Evolutionary conservation across 306 rosid species (phyloP), one percentile per base, ranked within the genome.

Genomic region (Malus domestica): DNA sequence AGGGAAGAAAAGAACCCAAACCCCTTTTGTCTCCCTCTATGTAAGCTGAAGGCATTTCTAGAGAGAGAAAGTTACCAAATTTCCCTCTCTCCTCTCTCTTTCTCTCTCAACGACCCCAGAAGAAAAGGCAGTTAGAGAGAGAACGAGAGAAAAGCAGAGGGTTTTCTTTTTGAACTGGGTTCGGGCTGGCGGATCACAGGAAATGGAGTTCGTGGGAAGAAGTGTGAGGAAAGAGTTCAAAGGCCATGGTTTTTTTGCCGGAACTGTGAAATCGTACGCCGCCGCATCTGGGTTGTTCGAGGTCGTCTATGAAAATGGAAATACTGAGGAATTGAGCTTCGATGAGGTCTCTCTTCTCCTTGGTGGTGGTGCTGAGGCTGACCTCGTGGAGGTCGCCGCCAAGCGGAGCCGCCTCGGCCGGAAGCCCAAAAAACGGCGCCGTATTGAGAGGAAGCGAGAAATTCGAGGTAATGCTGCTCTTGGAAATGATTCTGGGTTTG

Each of bases 171-270:
- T 23, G 5, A 35, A 54, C 52, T 73, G 76, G 76, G 74, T 70
- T 3, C 55, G 67, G 57, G 54, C 42, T 3, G 61, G 61, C 81
- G 68, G 97, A 88, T 88, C 95, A 81, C 74, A 16, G 42, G 33
- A 54, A 62, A 87, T 88, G 97, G 98, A 92, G 80, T 89, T 90
- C 40, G 87, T 92, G 70, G 99, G 97, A 8, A 88, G 76, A 85
- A 74, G 77, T 45, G 86, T 95, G 42, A 87, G 20, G 86, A 90
- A 86, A 78, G 90, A 85, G 86, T 74, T 88, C 72, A 27, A 79
- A 63, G 93, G 86, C 65, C 61, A 57, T 62, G 91, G 90, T 27
- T 23, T 77, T 74, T 38, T 82, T 70, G 65, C 83, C 25, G 98
- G 98, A 80, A 82, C 86, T 27, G 97, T 95, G 67, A 90, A 88